A percentile compares a stretch with the other conserved stretches of the same genome.
phyloP scores from a whole-genome alignment of 2,329 filamentous ascomycete genomes.

The Tolypocladium ophioglossoides region DNA sequence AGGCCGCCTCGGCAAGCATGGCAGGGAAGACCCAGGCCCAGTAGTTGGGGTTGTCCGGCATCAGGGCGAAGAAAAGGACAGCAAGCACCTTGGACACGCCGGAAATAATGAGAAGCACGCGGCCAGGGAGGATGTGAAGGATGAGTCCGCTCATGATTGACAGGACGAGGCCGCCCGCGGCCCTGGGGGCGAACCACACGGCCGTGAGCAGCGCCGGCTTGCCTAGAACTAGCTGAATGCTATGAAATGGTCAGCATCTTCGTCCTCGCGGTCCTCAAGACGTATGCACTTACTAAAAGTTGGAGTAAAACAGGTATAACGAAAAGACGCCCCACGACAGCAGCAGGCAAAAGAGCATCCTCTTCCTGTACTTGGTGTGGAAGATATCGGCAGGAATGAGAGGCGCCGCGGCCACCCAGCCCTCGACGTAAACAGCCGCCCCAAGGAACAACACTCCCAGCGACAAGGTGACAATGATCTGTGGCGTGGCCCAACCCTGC shows the following conservation, averaged over 20 bases:
- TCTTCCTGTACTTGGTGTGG: constrained; percentile 48
- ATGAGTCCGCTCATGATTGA: constrained; percentile 41
- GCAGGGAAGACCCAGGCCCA: constrained; percentile 56
- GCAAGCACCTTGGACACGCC: constrained; percentile 38
- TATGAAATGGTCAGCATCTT: constrained; percentile 9
- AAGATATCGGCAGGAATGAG: constrained; percentile 56
- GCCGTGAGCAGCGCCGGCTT: constrained; percentile 43
- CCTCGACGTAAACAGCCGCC: constrained; percentile 52
- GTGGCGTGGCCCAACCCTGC: constrained; percentile 52
- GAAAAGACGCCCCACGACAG: constrained; percentile 44
- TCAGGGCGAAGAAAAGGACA: constrained; percentile 43
- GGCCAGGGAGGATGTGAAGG: constrained; percentile 44
- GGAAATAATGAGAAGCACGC: constrained; percentile 40
- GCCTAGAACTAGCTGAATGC: constrained; percentile 41
- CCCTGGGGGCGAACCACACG: constrained; percentile 49
- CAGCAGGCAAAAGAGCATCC: constrained; percentile 43
- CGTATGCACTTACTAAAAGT: constrained; percentile 43
- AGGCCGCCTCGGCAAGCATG: constrained; percentile 49
- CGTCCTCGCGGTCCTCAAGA: constrained; percentile 2
- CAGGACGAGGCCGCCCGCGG: constrained; percentile 47
- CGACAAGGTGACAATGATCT: constrained; percentile 49
- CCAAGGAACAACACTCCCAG: constrained; percentile 43
- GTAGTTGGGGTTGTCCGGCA: constrained; percentile 41
- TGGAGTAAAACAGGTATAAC: constrained; percentile 52
- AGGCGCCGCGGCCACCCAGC: constrained; percentile 48